Evolutionary conservation across 139 green algal species (phyloP).

Genomic region (Astrephomene gubernaculifera): DNA sequence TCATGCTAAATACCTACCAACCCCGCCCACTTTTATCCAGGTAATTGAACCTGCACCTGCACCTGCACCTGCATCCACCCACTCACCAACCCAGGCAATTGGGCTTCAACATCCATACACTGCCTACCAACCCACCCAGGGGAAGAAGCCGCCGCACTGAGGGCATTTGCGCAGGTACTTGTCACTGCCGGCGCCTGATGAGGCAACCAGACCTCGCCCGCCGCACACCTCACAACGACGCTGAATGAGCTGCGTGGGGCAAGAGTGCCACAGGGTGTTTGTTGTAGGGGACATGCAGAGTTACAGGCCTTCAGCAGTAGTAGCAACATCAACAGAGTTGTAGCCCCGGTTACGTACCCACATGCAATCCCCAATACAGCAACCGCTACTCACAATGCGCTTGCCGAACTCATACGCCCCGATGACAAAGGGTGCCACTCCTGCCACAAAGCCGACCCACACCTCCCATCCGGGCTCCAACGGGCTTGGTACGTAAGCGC

Average conservation of each 20-base stretch:
- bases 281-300: no score
- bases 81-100: no score
- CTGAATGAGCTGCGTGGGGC: slow-evolving; percentile 84
- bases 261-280: no score
- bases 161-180: slow-evolving; percentile 72
- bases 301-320: no score
- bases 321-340: no score
- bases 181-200: slow-evolving; percentile 9
- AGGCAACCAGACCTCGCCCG: slow-evolving; percentile 78
- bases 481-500: slow-evolving; percentile 48
- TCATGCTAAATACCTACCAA: no score
- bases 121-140: slow-evolving; percentile 68
- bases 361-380: no score
- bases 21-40: no score
- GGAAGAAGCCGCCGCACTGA: slow-evolving; percentile 89
- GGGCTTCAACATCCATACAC: no score
- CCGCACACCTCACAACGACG: slow-evolving; percentile 77
- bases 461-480: slow-evolving; percentile 72
- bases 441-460: slow-evolving; percentile 75
- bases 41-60: no score
- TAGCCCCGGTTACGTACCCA: no score
- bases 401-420: slow-evolving; percentile 87
- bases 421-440: slow-evolving; percentile 85
- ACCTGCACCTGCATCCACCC: no score
- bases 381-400: slow-evolving; percentile 85